phyloP scores from a whole-genome alignment of 495 filamentous ascomycete genomes.

The Hypoxylon subgilvum region DNA sequence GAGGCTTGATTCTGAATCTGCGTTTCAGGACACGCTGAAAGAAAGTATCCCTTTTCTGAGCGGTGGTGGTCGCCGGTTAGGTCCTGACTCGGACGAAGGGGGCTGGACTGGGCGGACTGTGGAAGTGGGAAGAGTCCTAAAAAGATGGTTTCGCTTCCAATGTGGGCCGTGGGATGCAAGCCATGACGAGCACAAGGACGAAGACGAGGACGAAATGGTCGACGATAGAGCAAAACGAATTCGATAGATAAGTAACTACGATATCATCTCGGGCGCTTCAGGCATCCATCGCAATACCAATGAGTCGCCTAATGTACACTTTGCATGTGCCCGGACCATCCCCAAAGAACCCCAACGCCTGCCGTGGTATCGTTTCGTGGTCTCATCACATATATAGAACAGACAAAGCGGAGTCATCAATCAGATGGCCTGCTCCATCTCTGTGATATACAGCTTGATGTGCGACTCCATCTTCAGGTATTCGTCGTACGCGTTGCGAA shows the following conservation, averaged over 20 bases:
- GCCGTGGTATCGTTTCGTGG: slow-evolving; percentile 41
- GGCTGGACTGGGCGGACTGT: slow-evolving; percentile 72
- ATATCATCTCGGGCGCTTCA: slow-evolving; percentile 9
- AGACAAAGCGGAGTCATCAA: slow-evolving; percentile 45
- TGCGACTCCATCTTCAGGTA: slow-evolving; percentile 96
- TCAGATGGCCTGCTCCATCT: slow-evolving; percentile 94
- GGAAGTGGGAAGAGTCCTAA: slow-evolving; percentile 65
- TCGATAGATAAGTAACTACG: slow-evolving; percentile 12
- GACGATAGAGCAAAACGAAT: background rate
- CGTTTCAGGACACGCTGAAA: slow-evolving; percentile 52
- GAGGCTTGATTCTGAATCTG: slow-evolving; percentile 1
- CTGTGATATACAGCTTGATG: slow-evolving; percentile 95
- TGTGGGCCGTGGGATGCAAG: slow-evolving; percentile 40
- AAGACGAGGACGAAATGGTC: background rate
- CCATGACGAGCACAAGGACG: slow-evolving; percentile 8
- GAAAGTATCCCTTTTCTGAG: slow-evolving; percentile 68
- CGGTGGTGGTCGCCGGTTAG: slow-evolving; percentile 56
- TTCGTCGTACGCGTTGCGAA: slow-evolving; percentile 84
- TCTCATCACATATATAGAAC: slow-evolving; percentile 30
- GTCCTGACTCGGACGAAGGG: slow-evolving; percentile 57
- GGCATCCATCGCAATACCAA: slow-evolving; percentile 5
- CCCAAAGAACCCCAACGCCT: slow-evolving; percentile 36
- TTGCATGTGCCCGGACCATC: background rate
- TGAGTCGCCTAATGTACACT: slow-evolving; percentile 8
- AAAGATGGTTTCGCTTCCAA: slow-evolving; percentile 75